Conservation (phyloP, 2,329 filamentous ascomycete genomes). For the Endothia cerciana region DNA sequence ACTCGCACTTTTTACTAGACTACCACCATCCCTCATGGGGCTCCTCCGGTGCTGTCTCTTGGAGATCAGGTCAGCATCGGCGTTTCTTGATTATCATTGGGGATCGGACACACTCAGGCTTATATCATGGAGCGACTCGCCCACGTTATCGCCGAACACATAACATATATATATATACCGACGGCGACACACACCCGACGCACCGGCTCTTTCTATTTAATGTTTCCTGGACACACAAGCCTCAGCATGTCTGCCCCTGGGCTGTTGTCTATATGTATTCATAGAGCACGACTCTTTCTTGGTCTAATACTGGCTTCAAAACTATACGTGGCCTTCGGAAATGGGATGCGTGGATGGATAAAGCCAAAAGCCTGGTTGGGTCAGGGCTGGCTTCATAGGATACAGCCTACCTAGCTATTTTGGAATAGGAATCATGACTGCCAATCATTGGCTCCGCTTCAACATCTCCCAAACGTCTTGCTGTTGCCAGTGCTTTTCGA, state of each 20-base stretch:
- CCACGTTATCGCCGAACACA: neutral
- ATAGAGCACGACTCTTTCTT: slow-evolving; percentile 5
- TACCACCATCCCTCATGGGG: slow-evolving; percentile 14
- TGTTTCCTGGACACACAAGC: slow-evolving; percentile 9
- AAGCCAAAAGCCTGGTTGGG: neutral
- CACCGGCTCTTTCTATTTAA: slow-evolving; percentile 18
- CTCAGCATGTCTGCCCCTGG: slow-evolving; percentile 12
- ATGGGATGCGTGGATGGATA: slow-evolving; percentile 4
- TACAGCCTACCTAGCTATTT: slow-evolving; percentile 11
- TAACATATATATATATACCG: slow-evolving; percentile 17
- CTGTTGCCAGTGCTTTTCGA: neutral
- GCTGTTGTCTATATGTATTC: slow-evolving; percentile 23
- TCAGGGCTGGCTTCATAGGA: slow-evolving; percentile 14
- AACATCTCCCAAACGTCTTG: neutral
- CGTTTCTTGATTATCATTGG: slow-evolving; percentile 22
- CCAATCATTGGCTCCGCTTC: slow-evolving; percentile 13
- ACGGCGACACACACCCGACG: slow-evolving; percentile 9
- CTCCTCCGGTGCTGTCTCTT: neutral
- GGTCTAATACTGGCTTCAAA: slow-evolving; percentile 20
- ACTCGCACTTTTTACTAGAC: slow-evolving; percentile 10
- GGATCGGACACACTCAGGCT: slow-evolving; percentile 20
- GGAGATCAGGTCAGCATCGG: slow-evolving; percentile 21
- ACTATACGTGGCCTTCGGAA: slow-evolving; percentile 17
- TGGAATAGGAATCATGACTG: slow-evolving; percentile 23
- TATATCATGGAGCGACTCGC: slow-evolving; percentile 16